Evolutionary conservation across 306 rosid genomes (phyloP).

Genomic region (Cucumis melo): DNA sequence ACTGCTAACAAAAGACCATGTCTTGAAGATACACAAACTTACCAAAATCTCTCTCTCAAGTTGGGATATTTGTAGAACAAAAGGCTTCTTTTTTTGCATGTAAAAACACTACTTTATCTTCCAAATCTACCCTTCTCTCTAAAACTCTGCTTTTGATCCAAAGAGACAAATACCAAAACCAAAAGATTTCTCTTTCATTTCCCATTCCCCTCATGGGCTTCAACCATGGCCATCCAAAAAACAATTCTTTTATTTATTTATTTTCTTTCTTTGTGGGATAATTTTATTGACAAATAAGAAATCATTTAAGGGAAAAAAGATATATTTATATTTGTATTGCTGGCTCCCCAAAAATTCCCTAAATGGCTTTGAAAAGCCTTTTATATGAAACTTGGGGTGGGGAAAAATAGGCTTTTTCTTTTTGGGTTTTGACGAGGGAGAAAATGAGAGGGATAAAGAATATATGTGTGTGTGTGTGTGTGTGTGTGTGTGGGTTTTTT

Average conservation of each 20-base stretch:
- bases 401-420: not conserved
- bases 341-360: not conserved
- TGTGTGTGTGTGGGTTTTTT: not conserved
- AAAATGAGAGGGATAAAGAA: not conserved
- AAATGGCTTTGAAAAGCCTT: not conserved
- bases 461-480: not conserved
- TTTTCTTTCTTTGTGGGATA: not conserved
- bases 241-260: not conserved
- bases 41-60: not conserved
- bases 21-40: not conserved
- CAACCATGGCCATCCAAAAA: not conserved
- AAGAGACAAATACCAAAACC: not conserved
- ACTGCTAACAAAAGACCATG: not conserved
- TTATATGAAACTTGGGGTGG: not conserved
- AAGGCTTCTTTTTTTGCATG: not conserved
- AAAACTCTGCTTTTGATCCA: not conserved
- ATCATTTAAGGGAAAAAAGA: not conserved
- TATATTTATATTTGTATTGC: not conserved
- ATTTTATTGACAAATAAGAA: conserved; percentile 1
- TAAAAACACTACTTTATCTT: not conserved
- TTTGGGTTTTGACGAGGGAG: not conserved
- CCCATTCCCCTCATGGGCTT: not conserved
- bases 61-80: not conserved
- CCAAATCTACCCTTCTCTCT: not conserved
- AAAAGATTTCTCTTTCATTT: not conserved